Conservation (phyloP, 2,329 filamentous ascomycete species). For the Balansia obtecta region DNA sequence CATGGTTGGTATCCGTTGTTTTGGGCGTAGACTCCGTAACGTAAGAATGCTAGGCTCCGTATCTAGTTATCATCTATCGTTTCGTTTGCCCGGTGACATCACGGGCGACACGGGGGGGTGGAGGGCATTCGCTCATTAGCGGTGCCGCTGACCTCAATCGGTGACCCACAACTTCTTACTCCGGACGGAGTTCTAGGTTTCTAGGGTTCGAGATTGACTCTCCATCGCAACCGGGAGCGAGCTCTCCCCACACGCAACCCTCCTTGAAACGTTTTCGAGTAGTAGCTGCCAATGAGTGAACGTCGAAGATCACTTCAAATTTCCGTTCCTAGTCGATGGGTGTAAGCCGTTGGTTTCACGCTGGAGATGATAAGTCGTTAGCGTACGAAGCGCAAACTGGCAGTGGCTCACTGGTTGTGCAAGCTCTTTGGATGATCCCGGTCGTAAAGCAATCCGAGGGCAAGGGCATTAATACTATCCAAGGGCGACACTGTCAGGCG, state of each 20-base stretch:
- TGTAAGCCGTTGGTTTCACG: neutral
- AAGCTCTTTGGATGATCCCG: neutral
- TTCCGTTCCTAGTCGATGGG: neutral
- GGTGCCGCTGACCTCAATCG: conserved; percentile 1
- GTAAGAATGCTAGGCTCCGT: neutral
- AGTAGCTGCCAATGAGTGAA: neutral
- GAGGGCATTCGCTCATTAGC: neutral
- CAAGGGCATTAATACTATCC: neutral
- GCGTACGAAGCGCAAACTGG: neutral
- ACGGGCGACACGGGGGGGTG: neutral
- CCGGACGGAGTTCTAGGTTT: neutral
- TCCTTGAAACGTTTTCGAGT: neutral
- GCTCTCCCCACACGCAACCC: conserved; percentile 3
- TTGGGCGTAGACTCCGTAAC: neutral
- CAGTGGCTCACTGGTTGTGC: neutral
- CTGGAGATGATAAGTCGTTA: neutral
- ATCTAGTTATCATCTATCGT: neutral
- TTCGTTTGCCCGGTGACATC: conserved; percentile 3
- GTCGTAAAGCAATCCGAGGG: neutral
- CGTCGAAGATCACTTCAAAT: neutral
- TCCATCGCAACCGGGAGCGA: too few relatives aligned
- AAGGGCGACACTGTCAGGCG: too few relatives aligned
- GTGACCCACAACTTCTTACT: neutral
- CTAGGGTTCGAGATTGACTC: too few relatives aligned
- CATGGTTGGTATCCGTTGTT: too few relatives aligned